Evolutionary conservation across 768 basidiomycete genomes (phyloP).

Genomic region (Pleurotus cornucopiae): DNA sequence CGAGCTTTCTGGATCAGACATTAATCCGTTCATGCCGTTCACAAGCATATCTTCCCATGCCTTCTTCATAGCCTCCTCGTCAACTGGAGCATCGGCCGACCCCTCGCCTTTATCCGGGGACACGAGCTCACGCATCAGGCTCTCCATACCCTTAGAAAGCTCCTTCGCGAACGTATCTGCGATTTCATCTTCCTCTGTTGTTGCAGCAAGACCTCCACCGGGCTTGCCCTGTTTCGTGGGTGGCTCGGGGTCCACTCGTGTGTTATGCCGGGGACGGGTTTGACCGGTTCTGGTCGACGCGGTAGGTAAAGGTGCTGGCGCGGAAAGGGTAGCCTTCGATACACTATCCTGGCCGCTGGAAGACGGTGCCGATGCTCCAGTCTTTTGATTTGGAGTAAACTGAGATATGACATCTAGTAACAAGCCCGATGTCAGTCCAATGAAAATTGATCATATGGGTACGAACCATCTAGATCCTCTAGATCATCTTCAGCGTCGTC

Average conservation of each 20-base stretch:
- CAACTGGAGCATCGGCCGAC: slow-evolving; percentile 20
- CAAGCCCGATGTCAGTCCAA: slow-evolving; percentile 1
- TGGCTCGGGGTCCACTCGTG: slow-evolving; percentile 41
- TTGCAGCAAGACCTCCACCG: background rate
- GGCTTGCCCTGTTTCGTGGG: background rate
- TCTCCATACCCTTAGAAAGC: slow-evolving; percentile 47
- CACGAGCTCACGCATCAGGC: slow-evolving; percentile 38
- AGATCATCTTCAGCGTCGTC: slow-evolving; percentile 47
- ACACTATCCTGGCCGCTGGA: slow-evolving; percentile 6
- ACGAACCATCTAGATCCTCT: slow-evolving; percentile 61
- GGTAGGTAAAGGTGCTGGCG: slow-evolving; percentile 28
- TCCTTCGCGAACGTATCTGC: slow-evolving; percentile 41
- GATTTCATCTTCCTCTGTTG: slow-evolving; percentile 32
- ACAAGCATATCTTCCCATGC: slow-evolving; percentile 73
- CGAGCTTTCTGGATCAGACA: slow-evolving; percentile 7
- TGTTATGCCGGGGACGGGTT: slow-evolving; percentile 43
- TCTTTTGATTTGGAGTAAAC: slow-evolving; percentile 25
- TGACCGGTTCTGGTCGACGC: slow-evolving; percentile 20
- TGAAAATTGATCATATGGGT: background rate
- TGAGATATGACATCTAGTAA: slow-evolving; percentile 41
- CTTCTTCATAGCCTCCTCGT: slow-evolving; percentile 40
- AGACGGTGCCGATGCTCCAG: slow-evolving; percentile 9
- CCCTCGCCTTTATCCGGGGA: slow-evolving; percentile 26
- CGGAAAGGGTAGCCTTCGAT: slow-evolving; percentile 13
- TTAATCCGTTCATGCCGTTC: slow-evolving; percentile 41